These are phyloP conservation scores for Suillus discolor DNA, from an alignment of 768 basidiomycete genomes.

Conservation along the genomic window DNA sequence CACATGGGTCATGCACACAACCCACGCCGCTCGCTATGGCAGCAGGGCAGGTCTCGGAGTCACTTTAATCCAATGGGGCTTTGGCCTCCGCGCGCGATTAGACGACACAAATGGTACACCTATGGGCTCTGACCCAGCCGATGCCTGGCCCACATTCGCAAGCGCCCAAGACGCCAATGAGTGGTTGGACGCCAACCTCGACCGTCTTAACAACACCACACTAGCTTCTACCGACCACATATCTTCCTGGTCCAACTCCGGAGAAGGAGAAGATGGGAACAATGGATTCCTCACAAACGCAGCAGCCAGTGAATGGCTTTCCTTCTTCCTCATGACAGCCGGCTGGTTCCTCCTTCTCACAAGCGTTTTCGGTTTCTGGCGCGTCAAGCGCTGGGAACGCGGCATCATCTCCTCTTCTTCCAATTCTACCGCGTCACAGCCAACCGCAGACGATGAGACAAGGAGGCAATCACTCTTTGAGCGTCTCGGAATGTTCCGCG, in stretches of 20 bases:
- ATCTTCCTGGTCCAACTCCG: slow-evolving; percentile 40
- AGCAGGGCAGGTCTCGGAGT: slow-evolving; percentile 95
- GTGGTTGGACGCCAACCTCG: slow-evolving; percentile 37
- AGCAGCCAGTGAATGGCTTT: slow-evolving; percentile 89
- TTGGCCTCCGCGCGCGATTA: slow-evolving; percentile 64
- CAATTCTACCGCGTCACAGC: slow-evolving; percentile 18
- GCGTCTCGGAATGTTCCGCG: slow-evolving; percentile 27
- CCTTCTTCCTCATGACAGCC: slow-evolving; percentile 92
- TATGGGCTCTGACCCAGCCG: slow-evolving; percentile 30
- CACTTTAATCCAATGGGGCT: slow-evolving; percentile 94
- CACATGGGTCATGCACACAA: slow-evolving; percentile 92
- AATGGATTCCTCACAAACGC: slow-evolving; percentile 48
- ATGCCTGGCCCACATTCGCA: slow-evolving; percentile 44
- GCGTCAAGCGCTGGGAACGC: slow-evolving; percentile 87
- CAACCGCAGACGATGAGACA: slow-evolving; percentile 24
- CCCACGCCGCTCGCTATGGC: slow-evolving; percentile 91
- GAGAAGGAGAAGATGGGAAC: neutral
- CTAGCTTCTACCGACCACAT: slow-evolving; percentile 23
- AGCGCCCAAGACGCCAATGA: slow-evolving; percentile 49
- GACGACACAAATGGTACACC: slow-evolving; percentile 42
- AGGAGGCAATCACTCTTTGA: slow-evolving; percentile 32
- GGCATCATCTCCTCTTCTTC: slow-evolving; percentile 60
- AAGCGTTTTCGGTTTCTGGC: slow-evolving; percentile 87
- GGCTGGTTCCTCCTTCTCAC: slow-evolving; percentile 91
- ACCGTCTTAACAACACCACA: slow-evolving; percentile 23